Evolutionary conservation across 192 early-diverging fungal genomes (phyloP), one percentile per base, ranked within the genome.

Genomic region (Phlyctochytrium arcticum): DNA sequence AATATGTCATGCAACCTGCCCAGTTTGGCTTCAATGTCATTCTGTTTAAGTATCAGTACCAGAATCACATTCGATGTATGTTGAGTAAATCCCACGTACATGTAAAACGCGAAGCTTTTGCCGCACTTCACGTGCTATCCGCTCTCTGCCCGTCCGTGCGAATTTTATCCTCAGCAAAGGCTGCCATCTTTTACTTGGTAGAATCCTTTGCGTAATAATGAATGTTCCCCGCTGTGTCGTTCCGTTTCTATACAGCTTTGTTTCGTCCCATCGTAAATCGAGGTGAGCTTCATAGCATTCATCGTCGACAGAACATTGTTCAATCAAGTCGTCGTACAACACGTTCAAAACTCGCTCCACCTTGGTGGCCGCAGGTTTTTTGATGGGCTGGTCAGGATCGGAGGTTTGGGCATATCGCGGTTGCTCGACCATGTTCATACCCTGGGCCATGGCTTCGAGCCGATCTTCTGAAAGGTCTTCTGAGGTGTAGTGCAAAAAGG

Each of bases 401-500:
- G n/a, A n/a, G n/a, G n/a, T n/a, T n/a, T n/a, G n/a, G n/a, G n/a
- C n/a, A n/a, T n/a, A n/a, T n/a, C n/a, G n/a, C n/a, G n/a, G n/a
- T 3, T 15, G 26, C 17, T 30, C 47, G 27, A 62, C 39, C 10
- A 50, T 30, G 1, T 48, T 35, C 15, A 65, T 23, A 19, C 23
- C 35, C 23, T 32, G 6, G 5, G 33, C 19, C 15, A 67, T 19
- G 6, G 32, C 17, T 21, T 30, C 54, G 32, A 67, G 36, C 5
- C 36, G 54, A 39, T 48, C 31, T 19, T 48, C 66, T 5, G 61
- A 62, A 32, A 76, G 67, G 34, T 76, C 70, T 39, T 66, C 33
- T 0, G 70, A 72, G 17, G 75, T 72, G 62, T 65, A 76, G 35
- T 63, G 68, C 27, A 76, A 37, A 59, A 76, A 72, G 2, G 62